phyloP scores from a whole-genome alignment of 441 rosid species.

The Mallotus japonicus region DNA sequence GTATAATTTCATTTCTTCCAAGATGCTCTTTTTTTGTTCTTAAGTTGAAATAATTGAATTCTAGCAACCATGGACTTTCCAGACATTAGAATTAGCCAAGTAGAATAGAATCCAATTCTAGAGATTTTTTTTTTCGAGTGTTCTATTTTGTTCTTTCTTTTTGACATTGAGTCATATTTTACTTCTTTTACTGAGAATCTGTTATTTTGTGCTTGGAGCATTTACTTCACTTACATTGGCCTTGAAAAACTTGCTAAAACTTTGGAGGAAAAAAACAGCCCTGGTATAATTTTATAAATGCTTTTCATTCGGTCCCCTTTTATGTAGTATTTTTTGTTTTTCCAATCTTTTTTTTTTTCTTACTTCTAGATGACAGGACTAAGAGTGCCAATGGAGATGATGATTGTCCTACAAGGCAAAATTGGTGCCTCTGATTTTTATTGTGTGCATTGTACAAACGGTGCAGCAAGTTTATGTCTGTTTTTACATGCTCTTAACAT shows the following conservation, averaged over 20 bases:
- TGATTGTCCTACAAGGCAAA: constrained; percentile 37
- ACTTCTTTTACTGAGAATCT: constrained; percentile 1
- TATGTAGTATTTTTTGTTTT: background rate
- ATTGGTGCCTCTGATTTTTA: background rate
- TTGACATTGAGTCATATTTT: background rate
- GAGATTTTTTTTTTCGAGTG: background rate
- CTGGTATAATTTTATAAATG: constrained; percentile 35
- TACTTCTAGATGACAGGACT: constrained; percentile 34
- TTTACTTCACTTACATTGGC: constrained; percentile 81
- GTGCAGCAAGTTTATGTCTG: background rate
- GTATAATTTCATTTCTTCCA: no score
- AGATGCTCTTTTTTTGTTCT: no score
- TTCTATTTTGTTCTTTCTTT: background rate
- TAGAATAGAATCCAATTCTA: no score
- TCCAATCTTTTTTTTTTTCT: constrained; percentile 9
- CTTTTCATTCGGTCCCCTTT: background rate
- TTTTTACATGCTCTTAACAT: constrained; percentile 21
- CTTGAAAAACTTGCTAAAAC: constrained; percentile 60
- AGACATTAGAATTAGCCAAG: no score
- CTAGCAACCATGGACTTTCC: no score
- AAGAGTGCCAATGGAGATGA: constrained; percentile 18
- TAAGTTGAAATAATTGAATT: no score
- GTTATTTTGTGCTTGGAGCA: constrained; percentile 26
- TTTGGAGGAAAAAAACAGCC: constrained; percentile 39
- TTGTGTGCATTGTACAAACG: background rate